phyloP scores from a whole-genome alignment of 2,329 filamentous ascomycete genomes.

The Nemania sp. region DNA sequence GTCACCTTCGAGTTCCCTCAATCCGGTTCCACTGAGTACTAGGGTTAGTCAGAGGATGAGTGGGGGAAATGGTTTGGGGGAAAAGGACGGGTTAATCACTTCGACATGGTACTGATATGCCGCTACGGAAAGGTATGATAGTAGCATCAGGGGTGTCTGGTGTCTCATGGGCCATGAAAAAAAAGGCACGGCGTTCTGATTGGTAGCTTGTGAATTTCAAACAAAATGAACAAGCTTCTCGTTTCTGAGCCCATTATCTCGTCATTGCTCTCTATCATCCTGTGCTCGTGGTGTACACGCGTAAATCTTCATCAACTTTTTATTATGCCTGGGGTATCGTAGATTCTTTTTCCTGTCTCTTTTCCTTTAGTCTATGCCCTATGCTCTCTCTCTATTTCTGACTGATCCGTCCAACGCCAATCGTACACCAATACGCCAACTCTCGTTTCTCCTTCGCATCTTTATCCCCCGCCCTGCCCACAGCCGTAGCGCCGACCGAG shows the following conservation, averaged over 20 bases:
- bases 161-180: constrained; percentile 41
- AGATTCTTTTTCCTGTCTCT: constrained; percentile 21
- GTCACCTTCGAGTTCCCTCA: constrained; percentile 99
- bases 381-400: constrained; percentile 45
- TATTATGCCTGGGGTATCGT: constrained; percentile 49
- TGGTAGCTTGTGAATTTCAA: constrained; percentile 55
- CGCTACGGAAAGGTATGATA: constrained; percentile 35
- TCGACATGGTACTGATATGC: constrained; percentile 32
- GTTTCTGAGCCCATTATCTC: constrained; percentile 31
- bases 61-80: constrained; percentile 4
- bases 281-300: constrained; percentile 5
- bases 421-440: constrained; percentile 92
- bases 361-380: not conserved
- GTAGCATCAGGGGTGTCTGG: constrained; percentile 37
- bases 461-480: constrained; percentile 57
- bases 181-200: constrained; percentile 53
- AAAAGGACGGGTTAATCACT: constrained; percentile 18
- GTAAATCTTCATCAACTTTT: not conserved
- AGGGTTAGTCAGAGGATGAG: constrained; percentile 51
- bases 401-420: constrained; percentile 82
- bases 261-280: constrained; percentile 13
- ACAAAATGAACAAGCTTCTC: constrained; percentile 44
- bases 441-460: constrained; percentile 78
- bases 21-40: constrained; percentile 77
- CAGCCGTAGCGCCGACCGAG: constrained; percentile 62